Evolutionary conservation across 768 basidiomycete genomes (phyloP).

Genomic region (Galerina marginata): DNA sequence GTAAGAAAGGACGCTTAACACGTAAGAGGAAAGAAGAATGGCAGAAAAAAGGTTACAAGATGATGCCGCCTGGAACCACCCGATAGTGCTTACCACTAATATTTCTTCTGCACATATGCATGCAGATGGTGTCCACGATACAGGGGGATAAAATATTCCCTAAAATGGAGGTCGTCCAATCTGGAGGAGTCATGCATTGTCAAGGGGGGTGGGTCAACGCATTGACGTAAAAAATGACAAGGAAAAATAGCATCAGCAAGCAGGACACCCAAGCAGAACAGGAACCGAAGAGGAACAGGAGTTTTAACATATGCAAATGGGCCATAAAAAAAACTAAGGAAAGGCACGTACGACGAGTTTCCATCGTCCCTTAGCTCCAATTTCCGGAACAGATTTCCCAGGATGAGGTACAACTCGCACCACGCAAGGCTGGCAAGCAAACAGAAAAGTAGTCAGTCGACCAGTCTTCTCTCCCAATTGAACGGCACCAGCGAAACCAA

Average conservation of each 20-base stretch:
- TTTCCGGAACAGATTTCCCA: slow-evolving; percentile 39
- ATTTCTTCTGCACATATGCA: slow-evolving; percentile 9
- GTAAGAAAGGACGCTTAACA: no score
- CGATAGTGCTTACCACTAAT: not conserved
- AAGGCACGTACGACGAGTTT: slow-evolving; percentile 13
- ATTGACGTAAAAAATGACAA: not conserved
- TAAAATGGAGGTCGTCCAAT: slow-evolving; percentile 12
- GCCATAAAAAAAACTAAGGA: not conserved
- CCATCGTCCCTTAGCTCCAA: slow-evolving; percentile 28
- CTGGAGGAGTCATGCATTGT: not conserved
- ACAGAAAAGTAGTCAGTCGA: slow-evolving; percentile 1
- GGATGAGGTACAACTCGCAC: slow-evolving; percentile 35
- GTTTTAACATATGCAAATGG: not conserved
- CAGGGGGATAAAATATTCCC: slow-evolving; percentile 16
- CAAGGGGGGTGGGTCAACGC: not conserved
- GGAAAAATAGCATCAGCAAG: not conserved
- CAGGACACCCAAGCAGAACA: not conserved
- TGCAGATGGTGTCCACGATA: slow-evolving; percentile 19
- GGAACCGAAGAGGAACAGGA: not conserved
- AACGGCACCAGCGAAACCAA: slow-evolving; percentile 24
- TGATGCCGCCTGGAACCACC: not conserved
- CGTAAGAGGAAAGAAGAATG: not conserved
- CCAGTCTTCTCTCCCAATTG: slow-evolving; percentile 33
- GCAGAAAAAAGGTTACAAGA: not conserved
- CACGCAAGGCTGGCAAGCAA: slow-evolving; percentile 33